phyloP scores from a whole-genome alignment of 306 rosid species.

The Trifolium fragiferum region DNA sequence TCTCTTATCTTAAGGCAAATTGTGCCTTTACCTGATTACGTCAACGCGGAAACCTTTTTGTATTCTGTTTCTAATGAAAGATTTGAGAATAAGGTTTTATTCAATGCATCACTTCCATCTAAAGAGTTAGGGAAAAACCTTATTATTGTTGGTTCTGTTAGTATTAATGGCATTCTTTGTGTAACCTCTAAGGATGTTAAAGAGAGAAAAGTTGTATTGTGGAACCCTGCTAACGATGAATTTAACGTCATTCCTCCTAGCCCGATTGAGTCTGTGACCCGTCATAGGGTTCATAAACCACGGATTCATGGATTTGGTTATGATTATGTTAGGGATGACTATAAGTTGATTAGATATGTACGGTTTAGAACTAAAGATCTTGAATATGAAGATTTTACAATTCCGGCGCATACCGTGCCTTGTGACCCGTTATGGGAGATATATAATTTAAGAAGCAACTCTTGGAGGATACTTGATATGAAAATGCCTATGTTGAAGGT shows the following conservation, averaged over 20 bases:
- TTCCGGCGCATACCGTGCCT: too few relatives aligned
- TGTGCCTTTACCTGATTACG: too few relatives aligned
- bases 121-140: not conserved
- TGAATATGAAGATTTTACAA: too few relatives aligned
- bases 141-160: not conserved
- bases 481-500: not conserved
- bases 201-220: not conserved
- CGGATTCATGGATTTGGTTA: constrained; percentile 3
- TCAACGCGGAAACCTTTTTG: too few relatives aligned
- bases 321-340: not conserved
- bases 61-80: too few relatives aligned
- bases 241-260: not conserved
- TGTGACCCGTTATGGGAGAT: too few relatives aligned
- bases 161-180: not conserved
- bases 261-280: not conserved
- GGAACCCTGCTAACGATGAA: not conserved
- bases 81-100: too few relatives aligned
- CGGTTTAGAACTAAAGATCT: too few relatives aligned
- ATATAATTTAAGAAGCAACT: too few relatives aligned
- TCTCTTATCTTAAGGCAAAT: too few relatives aligned
- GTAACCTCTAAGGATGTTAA: not conserved
- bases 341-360: not conserved
- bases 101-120: not conserved
- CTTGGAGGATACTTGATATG: too few relatives aligned
- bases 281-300: not conserved